Evolutionary conservation across 495 filamentous ascomycete species (phyloP), one percentile per base, ranked within the genome.

Genomic region (Penicillium macrosclerotiorum): DNA sequence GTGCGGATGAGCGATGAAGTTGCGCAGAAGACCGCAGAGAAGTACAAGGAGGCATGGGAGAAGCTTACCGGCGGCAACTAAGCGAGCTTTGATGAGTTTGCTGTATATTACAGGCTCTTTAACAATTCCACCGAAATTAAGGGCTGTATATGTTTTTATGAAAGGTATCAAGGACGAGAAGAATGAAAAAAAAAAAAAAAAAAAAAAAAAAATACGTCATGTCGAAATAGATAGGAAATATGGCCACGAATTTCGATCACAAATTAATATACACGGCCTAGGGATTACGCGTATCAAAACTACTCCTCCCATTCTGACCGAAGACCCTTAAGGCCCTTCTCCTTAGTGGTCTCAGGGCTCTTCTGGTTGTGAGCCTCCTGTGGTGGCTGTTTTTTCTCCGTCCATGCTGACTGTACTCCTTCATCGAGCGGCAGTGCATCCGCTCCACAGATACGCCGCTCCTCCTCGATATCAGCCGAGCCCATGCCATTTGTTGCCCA

Each of bases 21-120:
- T 45, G 78, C 74, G 22, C 58, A 70, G 56, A 76, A 77, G 60
- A 92, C 86, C 12, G 71, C 65, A 27, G 74, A 65, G 42, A 81
- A 82, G 65, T 90, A 90, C 54, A 63, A 63, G 47, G 84, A 89
- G 67, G 85, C 80, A 3, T 90, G 77, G 71, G 76, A 86, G 74
- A 76, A 63, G 60, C 67, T 90, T 47, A 90, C 86, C 22, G 86
- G 83, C 0, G 69, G 61, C 23, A 57, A 60, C 2, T 65, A 60
- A 32, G 32, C 22, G n/a, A 25, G 18, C 37, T 22, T 13, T 32
- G 19, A 14, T n/a, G 12, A 11, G 25, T 4, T 29, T 16, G 31
- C 8, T 36, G 14, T 44, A 44, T 44, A 48, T 42, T 33, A 42
- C 19, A 19, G 23, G 34, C 8, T 19, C 12, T 19, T 35, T 24